Percentiles rank a stretch among this genome's conserved stretches.
Conservation (phyloP, 1,139 yeast species). For the Groenewaldozyma auringiensis region DNA sequence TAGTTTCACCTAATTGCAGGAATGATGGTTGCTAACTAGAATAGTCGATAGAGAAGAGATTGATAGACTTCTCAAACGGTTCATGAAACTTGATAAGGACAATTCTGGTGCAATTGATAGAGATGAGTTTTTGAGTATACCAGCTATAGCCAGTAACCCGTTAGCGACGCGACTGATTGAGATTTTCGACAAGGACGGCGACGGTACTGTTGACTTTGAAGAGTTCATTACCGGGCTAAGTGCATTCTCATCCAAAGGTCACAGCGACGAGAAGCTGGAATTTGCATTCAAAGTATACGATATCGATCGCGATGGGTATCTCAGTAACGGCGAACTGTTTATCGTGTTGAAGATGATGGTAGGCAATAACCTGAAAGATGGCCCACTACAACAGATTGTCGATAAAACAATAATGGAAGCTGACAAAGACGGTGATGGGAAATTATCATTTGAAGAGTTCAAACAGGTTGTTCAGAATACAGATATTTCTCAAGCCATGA, state of each 20-base stretch:
- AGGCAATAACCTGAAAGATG: constrained; percentile 79
- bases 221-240: constrained; percentile 89
- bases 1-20: neutral
- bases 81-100: constrained; percentile 92
- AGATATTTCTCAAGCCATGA: constrained; percentile 34
- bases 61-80: constrained; percentile 81
- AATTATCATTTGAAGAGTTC: constrained; percentile 80
- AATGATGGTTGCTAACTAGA: neutral
- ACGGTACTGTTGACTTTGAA: constrained; percentile 91
- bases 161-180: constrained; percentile 85
- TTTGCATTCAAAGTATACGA: constrained; percentile 95
- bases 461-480: constrained; percentile 39
- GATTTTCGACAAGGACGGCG: constrained; percentile 87
- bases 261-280: constrained; percentile 70
- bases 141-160: constrained; percentile 88
- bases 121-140: constrained; percentile 82
- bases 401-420: constrained; percentile 95
- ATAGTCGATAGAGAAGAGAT: constrained; percentile 60
- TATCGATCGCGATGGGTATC: constrained; percentile 89
- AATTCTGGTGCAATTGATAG: constrained; percentile 89
- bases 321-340: constrained; percentile 91
- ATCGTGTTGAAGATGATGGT: constrained; percentile 96
- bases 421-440: constrained; percentile 86
- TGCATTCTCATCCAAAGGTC: constrained; percentile 85
- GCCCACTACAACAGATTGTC: constrained; percentile 87